A percentile compares a stretch with the other conserved stretches of the same genome.
Conservation (phyloP, 176 grass and related monocot genomes). For the Typha latifolia region DNA sequence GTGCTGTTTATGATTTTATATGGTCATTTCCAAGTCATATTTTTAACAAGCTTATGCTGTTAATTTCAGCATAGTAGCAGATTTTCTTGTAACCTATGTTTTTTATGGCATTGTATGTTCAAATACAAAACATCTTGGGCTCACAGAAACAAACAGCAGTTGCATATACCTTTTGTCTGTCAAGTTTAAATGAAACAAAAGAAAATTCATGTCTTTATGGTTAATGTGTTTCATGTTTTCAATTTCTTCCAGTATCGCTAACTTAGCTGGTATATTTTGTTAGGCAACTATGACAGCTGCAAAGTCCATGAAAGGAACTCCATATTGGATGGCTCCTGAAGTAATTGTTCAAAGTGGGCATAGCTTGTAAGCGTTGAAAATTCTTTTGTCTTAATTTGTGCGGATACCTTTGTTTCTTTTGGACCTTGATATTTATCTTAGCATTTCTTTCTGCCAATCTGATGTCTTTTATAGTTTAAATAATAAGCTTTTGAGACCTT, state of each 20-base stretch:
- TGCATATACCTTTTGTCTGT: too few species aligned
- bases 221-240: background rate
- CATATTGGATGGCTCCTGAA: slow-evolving; percentile 99
- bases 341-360: slow-evolving; percentile 91
- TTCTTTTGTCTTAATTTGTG: slow-evolving; percentile 18
- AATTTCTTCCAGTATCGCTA: background rate
- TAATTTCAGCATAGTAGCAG: too few species aligned
- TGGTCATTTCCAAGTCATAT: too few species aligned
- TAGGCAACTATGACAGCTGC: slow-evolving; percentile 96
- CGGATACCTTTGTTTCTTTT: background rate
- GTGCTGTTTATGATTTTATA: too few species aligned
- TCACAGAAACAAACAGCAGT: too few species aligned
- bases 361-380: slow-evolving; percentile 64
- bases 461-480: too few species aligned
- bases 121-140: too few species aligned
- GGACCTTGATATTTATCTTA: background rate
- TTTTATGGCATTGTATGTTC: too few species aligned
- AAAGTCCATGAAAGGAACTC: slow-evolving; percentile 99
- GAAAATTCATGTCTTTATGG: background rate
- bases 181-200: too few species aligned
- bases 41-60: too few species aligned
- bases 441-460: background rate
- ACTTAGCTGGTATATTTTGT: slow-evolving; percentile 12
- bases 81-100: too few species aligned
- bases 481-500: too few species aligned